A percentile compares a stretch with the other conserved stretches of the same genome.
These are phyloP conservation scores for Chlorencoelia australis DNA, from an alignment of 2,329 filamentous ascomycete genomes.

Conservation along the genomic window DNA sequence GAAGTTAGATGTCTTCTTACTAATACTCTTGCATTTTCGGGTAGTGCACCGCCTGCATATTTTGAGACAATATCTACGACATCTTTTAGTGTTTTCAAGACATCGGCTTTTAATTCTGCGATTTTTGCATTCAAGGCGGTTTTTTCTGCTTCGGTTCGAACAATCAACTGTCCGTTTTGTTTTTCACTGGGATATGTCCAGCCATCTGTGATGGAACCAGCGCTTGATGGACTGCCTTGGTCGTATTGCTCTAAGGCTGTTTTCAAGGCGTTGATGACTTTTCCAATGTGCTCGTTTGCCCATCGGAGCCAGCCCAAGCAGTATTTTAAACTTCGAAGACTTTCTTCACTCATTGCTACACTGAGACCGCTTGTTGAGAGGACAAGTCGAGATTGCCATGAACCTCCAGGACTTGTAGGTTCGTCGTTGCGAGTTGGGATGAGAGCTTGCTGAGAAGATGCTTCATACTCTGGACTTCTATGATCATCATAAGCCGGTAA, in stretches of 20 bases:
- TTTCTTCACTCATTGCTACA: conserved; percentile 84
- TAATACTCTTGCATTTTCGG: conserved; percentile 75
- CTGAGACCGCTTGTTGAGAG: conserved; percentile 86
- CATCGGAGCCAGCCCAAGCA: conserved; percentile 72
- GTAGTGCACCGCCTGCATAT: conserved; percentile 83
- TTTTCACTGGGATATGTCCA: conserved; percentile 5
- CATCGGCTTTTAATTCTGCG: conserved; percentile 55
- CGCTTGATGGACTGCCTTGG: conserved; percentile 30
- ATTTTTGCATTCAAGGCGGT: conserved; percentile 37
- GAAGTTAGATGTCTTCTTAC: conserved; percentile 78
- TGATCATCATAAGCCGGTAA: conserved; percentile 78
- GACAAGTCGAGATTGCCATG: conserved; percentile 77
- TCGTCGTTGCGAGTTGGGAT: conserved; percentile 25
- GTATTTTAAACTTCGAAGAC: conserved; percentile 71
- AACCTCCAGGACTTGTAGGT: conserved; percentile 21
- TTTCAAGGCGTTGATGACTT: conserved; percentile 64
- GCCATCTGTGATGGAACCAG: conserved; percentile 18
- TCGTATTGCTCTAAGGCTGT: conserved; percentile 75
- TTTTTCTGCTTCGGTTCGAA: conserved; percentile 20
- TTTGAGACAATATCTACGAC: conserved; percentile 79
- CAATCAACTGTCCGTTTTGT: conserved; percentile 13
- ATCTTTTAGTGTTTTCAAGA: conserved; percentile 69
- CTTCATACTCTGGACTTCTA: conserved; percentile 65
- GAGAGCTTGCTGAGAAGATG: conserved; percentile 36
- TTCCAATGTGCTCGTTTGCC: conserved; percentile 73